Base-by-base conservation (phyloP, 73 alveolate genomes). In the Breviolum minutum region DNA sequence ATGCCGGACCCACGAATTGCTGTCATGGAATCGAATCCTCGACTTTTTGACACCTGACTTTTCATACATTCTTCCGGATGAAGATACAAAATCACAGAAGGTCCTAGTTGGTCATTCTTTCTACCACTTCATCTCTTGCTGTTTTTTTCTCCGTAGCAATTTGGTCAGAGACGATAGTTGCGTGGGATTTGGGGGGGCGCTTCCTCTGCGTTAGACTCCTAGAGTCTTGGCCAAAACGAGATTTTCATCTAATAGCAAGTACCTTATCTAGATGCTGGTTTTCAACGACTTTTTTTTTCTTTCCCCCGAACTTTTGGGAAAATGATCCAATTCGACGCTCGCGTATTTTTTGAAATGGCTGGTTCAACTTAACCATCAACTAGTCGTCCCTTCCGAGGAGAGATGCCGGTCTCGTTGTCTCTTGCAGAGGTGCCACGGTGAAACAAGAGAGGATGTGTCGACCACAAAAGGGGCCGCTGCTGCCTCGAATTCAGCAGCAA, bases 401-500 rank as follows among this genome's bases (percentile, higher is more conserved):
- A 30, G 74, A 90, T 90, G 96, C 96, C 96, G 9, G 96, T 90
- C 48, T 90, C 96, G 61, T 48, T 90, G 87, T 90, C 96, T n/a
- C 96, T 90, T 64, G 96, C 96, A 69, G 96, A 90, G 66, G 96
- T 63, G 24, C 61, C 79, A 9, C 40, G 6, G 48, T 20, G 77
- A 14, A 68, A 22, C 17, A 68, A 68, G 77, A 68, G 77, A 40
- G 0, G 5, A 40, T 40, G 54, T 40, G 54, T 40, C 54, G n/a
- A n/a, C 3, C 54, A 40, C 54, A 40, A 40, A 40, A 40, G 54
- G 54, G 54, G 54, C 54, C 54, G 54, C n/a, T n/a, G n/a, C n/a
- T n/a, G n/a, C 0, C 54, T 40, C 54, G 3, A 3, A 40, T 40
- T 40, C 54, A 40, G 3, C 54, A 40, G 54, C 5, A 40, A 40